Percentiles rank a stretch among this genome's conserved stretches.
phyloP scores from a whole-genome alignment of 108 stramenopile species.

The Discostella stelligeroides region DNA sequence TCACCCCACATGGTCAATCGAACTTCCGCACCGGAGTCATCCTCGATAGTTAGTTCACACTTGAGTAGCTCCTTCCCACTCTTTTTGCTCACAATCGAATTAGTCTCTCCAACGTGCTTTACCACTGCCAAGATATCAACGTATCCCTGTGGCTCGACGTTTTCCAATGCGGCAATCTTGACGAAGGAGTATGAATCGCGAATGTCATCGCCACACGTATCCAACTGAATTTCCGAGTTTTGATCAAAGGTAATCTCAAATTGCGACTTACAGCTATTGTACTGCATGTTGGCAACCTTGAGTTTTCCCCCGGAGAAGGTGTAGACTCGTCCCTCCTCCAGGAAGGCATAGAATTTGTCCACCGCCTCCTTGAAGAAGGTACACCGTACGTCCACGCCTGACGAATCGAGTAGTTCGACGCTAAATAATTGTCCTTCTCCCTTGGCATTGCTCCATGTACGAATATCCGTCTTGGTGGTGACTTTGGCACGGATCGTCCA shows the following conservation, averaged over 20 bases:
- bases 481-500: constrained; percentile 91
- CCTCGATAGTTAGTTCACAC: constrained; percentile 88
- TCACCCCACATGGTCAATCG: constrained; percentile 91
- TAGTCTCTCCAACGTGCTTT: constrained; percentile 68
- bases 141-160: constrained; percentile 53
- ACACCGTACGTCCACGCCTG: constrained; percentile 88
- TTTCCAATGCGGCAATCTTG: constrained; percentile 78
- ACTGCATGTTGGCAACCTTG: constrained; percentile 95
- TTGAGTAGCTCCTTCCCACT: constrained; percentile 86
- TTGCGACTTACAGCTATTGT: constrained; percentile 86
- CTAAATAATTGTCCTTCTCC: constrained; percentile 91
- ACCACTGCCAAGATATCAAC: constrained; percentile 92
- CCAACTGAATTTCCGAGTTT: constrained; percentile 81
- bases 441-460: constrained; percentile 91
- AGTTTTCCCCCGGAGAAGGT: constrained; percentile 88
- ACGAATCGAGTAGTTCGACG: constrained; percentile 86
- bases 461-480: constrained; percentile 88
- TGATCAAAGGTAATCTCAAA: constrained; percentile 96
- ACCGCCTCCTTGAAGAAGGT: constrained; percentile 98
- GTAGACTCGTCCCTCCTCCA: constrained; percentile 92
- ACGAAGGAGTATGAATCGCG: constrained; percentile 68
- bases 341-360: constrained; percentile 83
- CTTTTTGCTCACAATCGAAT: constrained; percentile 75
- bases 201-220: constrained; percentile 77
- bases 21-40: constrained; percentile 91